phyloP scores from a whole-genome alignment of 352 stramenopile species.

The Phytopythium ostracodes region DNA sequence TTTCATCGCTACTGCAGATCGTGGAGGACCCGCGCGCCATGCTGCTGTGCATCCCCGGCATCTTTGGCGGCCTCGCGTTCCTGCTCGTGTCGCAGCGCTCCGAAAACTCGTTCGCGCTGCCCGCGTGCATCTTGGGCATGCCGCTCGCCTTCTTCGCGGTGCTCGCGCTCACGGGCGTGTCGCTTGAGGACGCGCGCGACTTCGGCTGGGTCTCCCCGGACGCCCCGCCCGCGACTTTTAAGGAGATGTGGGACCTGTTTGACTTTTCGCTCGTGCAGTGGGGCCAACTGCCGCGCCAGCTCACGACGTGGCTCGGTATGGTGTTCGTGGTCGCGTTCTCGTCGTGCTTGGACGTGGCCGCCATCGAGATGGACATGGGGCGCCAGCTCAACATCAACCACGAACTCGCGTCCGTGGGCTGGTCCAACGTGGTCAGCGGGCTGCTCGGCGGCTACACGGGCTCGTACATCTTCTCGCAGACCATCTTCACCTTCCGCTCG shows the following conservation, averaged over 20 bases:
- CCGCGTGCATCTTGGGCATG: conserved; percentile 84
- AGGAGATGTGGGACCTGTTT: conserved; percentile 86
- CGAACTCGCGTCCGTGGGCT: conserved; percentile 92
- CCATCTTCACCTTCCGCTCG: conserved; percentile 96
- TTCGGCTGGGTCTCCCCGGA: conserved; percentile 89
- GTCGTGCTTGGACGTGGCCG: conserved; percentile 95
- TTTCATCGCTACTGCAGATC: conserved; percentile 76
- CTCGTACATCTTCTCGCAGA: conserved; percentile 99
- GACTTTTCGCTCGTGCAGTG: conserved; percentile 91
- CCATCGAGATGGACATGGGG: conserved; percentile 97
- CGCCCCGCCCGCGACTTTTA: conserved; percentile 50
- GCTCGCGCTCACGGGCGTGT: conserved; percentile 71
- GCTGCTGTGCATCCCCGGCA: conserved; percentile 79
- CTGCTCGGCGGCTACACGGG: conserved; percentile 96
- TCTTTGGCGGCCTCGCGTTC: conserved; percentile 80
- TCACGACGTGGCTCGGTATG: conserved; percentile 94
- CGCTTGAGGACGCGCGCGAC: conserved; percentile 88
- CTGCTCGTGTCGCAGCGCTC: conserved; percentile 81
- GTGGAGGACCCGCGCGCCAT: conserved; percentile 53
- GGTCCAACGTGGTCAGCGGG: conserved; percentile 95
- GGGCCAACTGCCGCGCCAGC: conserved; percentile 82
- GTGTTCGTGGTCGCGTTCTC: conserved; percentile 97
- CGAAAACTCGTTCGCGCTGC: conserved; percentile 70
- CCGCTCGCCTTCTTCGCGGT: conserved; percentile 89
- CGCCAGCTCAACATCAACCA: conserved; percentile 94